Base-by-base conservation (phyloP, 345 rosid species). In the Pistacia vera region DNA sequence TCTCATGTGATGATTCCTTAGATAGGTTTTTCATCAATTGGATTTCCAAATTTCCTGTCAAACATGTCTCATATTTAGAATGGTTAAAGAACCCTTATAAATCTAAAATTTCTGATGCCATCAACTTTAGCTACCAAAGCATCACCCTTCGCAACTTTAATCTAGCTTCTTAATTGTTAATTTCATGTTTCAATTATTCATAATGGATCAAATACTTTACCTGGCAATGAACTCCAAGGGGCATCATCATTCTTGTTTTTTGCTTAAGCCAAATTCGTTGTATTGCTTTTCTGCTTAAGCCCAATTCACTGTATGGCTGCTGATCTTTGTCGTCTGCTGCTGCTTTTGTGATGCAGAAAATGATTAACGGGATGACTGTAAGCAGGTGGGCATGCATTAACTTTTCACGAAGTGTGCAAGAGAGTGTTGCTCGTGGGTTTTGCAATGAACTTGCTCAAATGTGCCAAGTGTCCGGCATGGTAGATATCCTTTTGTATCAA, bases 391-490 rank as follows among this genome's bases (percentile, higher is more conserved):
- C 96, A 3, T 97, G 99, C 80, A 92, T 97, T 71, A 94, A 97
- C 89, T 97, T 97, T 79, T 97, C 98, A 63, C 87, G 94, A 36
- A 94, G 91, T 38, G 98, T 97, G 38, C 99, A 97, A 88, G 99
- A 97, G 74, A 92, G 86, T 46, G 89, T 91, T 79, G 99, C 97
- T 48, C 93, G 90, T 8, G 98, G 94, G 14, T 97, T 97, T 75
- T 97, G 97, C 85, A 88, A 67, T 80, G 99, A 97, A 67, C 97
- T 97, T 78, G 91, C 88, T 78, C 98, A 97, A 80, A 94, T 94
- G 98, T 97, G 99, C 70, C 94, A 92, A 89, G 90, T 97, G 30
- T 97, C 97, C n/a, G 99, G 99, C 84, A 97, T 97, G 99, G 99
- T 96, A 87, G 4, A 67, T 80, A 62, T 28, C 36, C 55, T 25